Conservation (phyloP, 1,284 basidiomycete genomes). For the Sanghuangporus sanghuang region DNA sequence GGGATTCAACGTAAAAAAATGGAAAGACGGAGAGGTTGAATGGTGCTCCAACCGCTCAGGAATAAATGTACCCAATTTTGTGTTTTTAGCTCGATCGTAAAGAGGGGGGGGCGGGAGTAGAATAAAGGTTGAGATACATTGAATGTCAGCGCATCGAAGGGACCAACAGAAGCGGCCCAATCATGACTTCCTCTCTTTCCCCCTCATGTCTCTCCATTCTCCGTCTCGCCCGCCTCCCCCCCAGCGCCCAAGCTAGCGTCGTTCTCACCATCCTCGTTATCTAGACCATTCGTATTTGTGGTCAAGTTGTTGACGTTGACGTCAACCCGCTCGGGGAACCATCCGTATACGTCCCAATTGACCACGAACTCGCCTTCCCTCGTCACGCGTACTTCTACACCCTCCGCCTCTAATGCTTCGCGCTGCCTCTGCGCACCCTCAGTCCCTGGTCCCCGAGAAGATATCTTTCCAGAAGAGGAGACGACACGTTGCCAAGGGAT, state of each 20-base stretch:
- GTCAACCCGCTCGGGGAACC: constrained; percentile 46
- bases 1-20: too few species aligned
- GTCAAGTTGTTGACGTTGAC: neutral
- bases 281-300: neutral
- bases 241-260: constrained; percentile 15
- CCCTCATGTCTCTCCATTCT: neutral
- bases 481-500: constrained; percentile 77
- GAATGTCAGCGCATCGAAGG: neutral
- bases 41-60: neutral
- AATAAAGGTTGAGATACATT: neutral
- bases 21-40: too few species aligned
- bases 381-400: constrained; percentile 54
- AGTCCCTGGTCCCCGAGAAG: constrained; percentile 75
- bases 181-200: neutral
- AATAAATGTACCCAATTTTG: neutral
- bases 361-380: constrained; percentile 45
- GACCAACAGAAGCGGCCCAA: neutral
- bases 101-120: neutral
- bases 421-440: constrained; percentile 61
- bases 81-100: neutral
- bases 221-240: neutral
- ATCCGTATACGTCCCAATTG: constrained; percentile 46
- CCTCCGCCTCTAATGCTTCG: constrained; percentile 63
- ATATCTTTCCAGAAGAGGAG: constrained; percentile 63
- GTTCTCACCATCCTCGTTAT: constrained; percentile 10